Percentiles rank a stretch among this genome's conserved stretches.
These are phyloP conservation scores for Malus orientalis DNA, from an alignment of 306 rosid genomes.

Conservation along the genomic window DNA sequence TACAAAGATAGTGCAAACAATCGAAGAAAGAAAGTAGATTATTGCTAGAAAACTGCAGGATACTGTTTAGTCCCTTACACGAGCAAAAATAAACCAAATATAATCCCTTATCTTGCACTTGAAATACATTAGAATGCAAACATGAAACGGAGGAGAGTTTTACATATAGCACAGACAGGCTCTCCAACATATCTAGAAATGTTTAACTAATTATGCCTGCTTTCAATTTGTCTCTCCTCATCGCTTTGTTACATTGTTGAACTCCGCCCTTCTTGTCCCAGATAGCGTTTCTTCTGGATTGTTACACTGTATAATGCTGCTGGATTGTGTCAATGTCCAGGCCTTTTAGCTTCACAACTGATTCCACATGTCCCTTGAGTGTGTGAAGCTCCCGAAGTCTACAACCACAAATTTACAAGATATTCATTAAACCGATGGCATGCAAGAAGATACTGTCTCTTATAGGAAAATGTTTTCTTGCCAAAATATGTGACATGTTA, in stretches of 20 bases:
- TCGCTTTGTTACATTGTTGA: conserved; percentile 13
- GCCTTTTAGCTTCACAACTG: conserved; percentile 96
- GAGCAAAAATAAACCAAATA: conserved; percentile 32
- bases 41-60: conserved; percentile 11
- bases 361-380: conserved; percentile 95
- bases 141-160: conserved; percentile 24
- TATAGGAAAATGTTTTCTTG: neutral
- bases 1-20: conserved; percentile 3
- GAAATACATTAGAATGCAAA: conserved; percentile 25
- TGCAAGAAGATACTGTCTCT: neutral
- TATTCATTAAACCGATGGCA: neutral
- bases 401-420: neutral
- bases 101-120: conserved; percentile 22
- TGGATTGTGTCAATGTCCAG: conserved; percentile 86
- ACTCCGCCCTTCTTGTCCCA: conserved; percentile 18
- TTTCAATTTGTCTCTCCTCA: neutral
- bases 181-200: conserved; percentile 19
- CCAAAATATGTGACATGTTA: neutral
- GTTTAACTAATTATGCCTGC: conserved; percentile 26
- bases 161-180: conserved; percentile 30
- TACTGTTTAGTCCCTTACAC: conserved; percentile 23
- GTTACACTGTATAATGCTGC: conserved; percentile 94
- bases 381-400: conserved; percentile 96
- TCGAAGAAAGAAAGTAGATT: conserved; percentile 6
- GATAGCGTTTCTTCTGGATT: neutral